A percentile compares a stretch with the other conserved stretches of the same genome.
phyloP scores from a whole-genome alignment of 768 basidiomycete genomes.

The Mycena albidolilacea region DNA sequence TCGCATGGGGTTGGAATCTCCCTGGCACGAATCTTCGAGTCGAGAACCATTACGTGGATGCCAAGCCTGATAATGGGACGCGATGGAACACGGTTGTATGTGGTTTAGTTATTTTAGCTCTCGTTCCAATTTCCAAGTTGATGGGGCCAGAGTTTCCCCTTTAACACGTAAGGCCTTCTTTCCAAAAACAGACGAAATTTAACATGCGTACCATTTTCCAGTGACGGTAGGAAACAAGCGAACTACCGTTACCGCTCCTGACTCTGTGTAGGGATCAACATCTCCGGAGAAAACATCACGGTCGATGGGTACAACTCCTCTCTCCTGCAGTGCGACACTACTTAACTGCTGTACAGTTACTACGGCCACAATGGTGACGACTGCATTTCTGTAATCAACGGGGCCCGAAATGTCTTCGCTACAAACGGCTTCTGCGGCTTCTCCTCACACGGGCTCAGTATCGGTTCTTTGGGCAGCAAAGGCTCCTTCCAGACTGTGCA shows the following conservation, averaged over 20 bases:
- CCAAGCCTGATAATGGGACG: conserved; percentile 56
- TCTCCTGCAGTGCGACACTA: neutral
- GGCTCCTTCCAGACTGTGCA: conserved; percentile 59
- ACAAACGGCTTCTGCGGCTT: conserved; percentile 57
- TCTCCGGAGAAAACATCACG: too few relatives aligned
- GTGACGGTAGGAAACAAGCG: conserved; percentile 43
- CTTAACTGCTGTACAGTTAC: conserved; percentile 20
- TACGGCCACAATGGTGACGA: conserved; percentile 67
- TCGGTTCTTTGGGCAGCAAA: conserved; percentile 62
- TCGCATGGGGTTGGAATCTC: conserved; percentile 65
- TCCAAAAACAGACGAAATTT: neutral
- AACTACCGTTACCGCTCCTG: too few relatives aligned
- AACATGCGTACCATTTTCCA: conserved; percentile 12
- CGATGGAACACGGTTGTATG: conserved; percentile 50
- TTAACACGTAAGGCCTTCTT: too few relatives aligned
- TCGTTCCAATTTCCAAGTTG: too few relatives aligned
- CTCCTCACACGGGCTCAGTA: conserved; percentile 63
- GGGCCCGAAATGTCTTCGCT: conserved; percentile 59
- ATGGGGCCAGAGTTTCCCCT: too few relatives aligned
- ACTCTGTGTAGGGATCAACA: too few relatives aligned
- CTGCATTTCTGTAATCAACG: conserved; percentile 59
- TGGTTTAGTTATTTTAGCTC: neutral
- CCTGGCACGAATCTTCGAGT: too few relatives aligned
- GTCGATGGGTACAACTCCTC: too few relatives aligned
- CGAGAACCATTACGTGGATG: conserved; percentile 58